Percentiles rank a stretch among this genome's conserved stretches.
Evolutionary conservation across 1,284 basidiomycete genomes (phyloP).

Genomic region (Phylloboletellus chloephorus): DNA sequence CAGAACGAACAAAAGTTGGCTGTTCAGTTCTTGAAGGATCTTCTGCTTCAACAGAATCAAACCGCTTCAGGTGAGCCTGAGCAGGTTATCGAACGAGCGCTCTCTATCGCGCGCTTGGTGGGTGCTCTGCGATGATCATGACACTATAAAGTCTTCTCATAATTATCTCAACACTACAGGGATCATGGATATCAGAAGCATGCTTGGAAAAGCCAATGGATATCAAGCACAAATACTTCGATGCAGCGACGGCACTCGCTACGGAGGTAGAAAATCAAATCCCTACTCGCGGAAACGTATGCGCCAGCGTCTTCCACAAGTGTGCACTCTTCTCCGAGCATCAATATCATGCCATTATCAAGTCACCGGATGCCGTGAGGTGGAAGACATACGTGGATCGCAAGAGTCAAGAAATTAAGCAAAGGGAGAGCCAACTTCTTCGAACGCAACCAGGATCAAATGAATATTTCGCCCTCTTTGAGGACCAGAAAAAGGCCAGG

Average conservation of each 20-base stretch:
- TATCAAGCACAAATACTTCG: slow-evolving; percentile 70
- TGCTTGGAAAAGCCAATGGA: slow-evolving; percentile 77
- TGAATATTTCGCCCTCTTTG: slow-evolving; percentile 23
- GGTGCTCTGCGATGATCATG: slow-evolving; percentile 19
- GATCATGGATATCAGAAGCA: slow-evolving; percentile 85
- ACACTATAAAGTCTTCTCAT: slow-evolving; percentile 2
- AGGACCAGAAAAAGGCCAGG: slow-evolving; percentile 38
- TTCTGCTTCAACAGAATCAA: slow-evolving; percentile 32
- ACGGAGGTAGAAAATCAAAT: slow-evolving; percentile 22
- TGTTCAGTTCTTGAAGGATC: slow-evolving; percentile 64
- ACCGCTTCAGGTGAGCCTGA: slow-evolving; percentile 13
- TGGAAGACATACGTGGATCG: slow-evolving; percentile 72
- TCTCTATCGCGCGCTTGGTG: slow-evolving; percentile 59
- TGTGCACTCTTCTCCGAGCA: slow-evolving; percentile 87
- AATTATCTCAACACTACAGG: slow-evolving; percentile 43
- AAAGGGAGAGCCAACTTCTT: slow-evolving; percentile 42
- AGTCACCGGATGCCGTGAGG: slow-evolving; percentile 69
- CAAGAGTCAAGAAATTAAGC: slow-evolving; percentile 59
- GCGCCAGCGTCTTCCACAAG: slow-evolving; percentile 71
- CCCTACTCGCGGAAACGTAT: slow-evolving; percentile 28
- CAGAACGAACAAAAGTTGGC: slow-evolving; percentile 83
- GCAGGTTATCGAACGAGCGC: slow-evolving; percentile 36
- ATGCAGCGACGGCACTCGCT: slow-evolving; percentile 50
- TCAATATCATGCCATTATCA: slow-evolving; percentile 69
- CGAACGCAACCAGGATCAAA: slow-evolving; percentile 26